These are phyloP conservation scores for Kondoa subrosea DNA, from an alignment of 768 basidiomycete species.

Conservation along the genomic window DNA sequence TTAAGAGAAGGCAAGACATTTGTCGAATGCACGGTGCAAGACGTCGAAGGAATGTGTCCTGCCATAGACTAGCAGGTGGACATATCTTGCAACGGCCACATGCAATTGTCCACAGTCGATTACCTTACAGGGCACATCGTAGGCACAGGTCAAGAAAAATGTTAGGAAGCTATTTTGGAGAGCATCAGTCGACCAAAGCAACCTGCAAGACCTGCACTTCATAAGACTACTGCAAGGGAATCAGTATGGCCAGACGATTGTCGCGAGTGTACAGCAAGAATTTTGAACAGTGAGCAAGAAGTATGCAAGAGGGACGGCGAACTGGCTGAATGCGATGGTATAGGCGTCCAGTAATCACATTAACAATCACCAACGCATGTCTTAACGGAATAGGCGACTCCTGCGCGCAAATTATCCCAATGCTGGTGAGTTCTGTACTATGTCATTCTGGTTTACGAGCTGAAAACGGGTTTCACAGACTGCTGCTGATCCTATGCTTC, in stretches of 20 bases:
- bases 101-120: background rate
- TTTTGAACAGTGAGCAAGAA: background rate
- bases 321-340: background rate
- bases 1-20: too few relatives aligned
- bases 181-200: background rate
- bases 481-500: background rate
- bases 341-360: conserved; percentile 1
- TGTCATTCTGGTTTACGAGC: background rate
- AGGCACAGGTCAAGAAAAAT: background rate
- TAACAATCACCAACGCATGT: background rate
- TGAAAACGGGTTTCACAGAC: background rate
- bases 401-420: background rate
- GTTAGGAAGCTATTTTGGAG: background rate
- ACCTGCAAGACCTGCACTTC: background rate
- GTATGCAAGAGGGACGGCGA: background rate
- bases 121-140: too few relatives aligned
- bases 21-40: too few relatives aligned
- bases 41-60: too few relatives aligned
- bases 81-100: background rate
- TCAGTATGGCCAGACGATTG: background rate
- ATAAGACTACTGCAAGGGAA: background rate
- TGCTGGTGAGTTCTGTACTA: background rate
- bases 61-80: too few relatives aligned
- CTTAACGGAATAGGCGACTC: background rate
- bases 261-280: background rate